A percentile compares a stretch with the other conserved stretches of the same genome.
These are phyloP conservation scores for Chaetomidium leptoderma DNA, from an alignment of 495 filamentous ascomycete genomes.

Conservation along the genomic window DNA sequence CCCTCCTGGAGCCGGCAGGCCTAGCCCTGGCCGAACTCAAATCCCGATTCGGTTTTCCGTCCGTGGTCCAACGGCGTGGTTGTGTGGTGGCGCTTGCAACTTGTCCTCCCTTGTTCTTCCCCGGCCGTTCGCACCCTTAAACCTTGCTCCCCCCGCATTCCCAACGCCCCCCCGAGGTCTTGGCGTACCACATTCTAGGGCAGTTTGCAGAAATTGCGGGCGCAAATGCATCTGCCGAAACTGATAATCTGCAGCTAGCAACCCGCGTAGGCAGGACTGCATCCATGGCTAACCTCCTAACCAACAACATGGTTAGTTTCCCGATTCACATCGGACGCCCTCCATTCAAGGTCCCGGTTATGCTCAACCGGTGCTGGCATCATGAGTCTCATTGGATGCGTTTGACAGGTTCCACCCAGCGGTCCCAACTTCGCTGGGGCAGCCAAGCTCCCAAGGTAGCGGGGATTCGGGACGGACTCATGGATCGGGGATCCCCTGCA, in stretches of 20 bases:
- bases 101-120: not conserved
- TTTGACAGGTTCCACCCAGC: not conserved
- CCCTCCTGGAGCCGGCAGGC: not conserved
- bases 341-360: not conserved
- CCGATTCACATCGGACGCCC: not conserved
- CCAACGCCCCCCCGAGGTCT: constrained; percentile 1
- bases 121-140: not conserved
- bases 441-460: not conserved
- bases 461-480: not conserved
- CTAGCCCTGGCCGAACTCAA: not conserved
- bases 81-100: not conserved
- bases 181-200: constrained; percentile 1
- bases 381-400: not conserved
- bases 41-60: not conserved
- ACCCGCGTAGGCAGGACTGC: not conserved
- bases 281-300: not conserved
- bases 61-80: not conserved
- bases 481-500: not conserved
- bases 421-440: not conserved
- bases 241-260: not conserved
- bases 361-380: constrained; percentile 2
- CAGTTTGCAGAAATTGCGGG: not conserved
- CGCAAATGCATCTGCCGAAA: constrained; percentile 20
- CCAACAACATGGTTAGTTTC: not conserved
- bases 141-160: constrained; percentile 16